Evolutionary conservation across 345 rosid genomes (phyloP), one percentile per base, ranked within the genome.

Genomic region (Erucastrum elatum): DNA sequence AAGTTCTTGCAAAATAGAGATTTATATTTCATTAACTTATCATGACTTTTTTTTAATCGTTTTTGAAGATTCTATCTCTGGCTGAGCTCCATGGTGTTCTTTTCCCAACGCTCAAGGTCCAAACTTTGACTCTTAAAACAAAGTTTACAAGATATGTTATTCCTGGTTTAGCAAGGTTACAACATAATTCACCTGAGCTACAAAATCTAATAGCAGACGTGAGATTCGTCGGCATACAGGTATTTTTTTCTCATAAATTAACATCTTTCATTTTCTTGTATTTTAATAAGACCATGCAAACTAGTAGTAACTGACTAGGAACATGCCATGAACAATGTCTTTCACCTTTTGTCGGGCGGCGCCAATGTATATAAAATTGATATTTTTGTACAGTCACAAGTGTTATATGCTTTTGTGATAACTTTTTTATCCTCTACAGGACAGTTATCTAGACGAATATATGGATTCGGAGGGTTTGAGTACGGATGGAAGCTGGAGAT

Each of bases 121-220:
- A 49, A 64, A 49, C 55, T 33, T 68, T 78, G 73, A 64, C 12
- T 2, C 10, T 81, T 7, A 8, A 49, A 3, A 68, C 75, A 0
- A 5, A 0, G 7, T 11, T 75, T n/a, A 3, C 12, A 2, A 25
- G 82, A 31, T 56, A 69, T 76, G 60, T 51, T 17, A 34, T 66
- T 31, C 76, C 74, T 49, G 77, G 72, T 26, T 70, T 70, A 0
- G 68, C 55, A 30, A 70, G 12, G 31, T 69, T 70, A 17, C 69
- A 80, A 49, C 77, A 59, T 10, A 77, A 71, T 44, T 71, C 75
- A 46, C 72, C 69, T 51, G 10, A 55, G 27, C 67, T 81, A 25
- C 33, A 81, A 72, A 74, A 77, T 66, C 74, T 84, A 46, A 76
- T 44, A 2, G 64, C 62, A 58, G 51, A 77, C 16, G 15, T 35